Base-by-base conservation (phyloP, 2,329 filamentous ascomycete species). In the Rhytidhysteron rufulum region DNA sequence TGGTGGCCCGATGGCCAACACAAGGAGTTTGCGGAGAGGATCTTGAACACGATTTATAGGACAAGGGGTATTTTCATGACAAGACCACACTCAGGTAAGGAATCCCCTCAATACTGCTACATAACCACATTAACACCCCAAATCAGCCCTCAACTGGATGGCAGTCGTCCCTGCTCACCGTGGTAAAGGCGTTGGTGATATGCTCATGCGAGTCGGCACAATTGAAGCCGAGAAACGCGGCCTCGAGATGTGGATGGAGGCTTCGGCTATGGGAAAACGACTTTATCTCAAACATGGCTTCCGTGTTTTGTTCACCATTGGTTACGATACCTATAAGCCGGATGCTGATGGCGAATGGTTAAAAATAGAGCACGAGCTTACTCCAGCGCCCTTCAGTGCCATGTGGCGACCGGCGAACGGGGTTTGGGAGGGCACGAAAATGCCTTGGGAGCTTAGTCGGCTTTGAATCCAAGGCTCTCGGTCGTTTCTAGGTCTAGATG, bases 1-100 rank as follows among this genome's bases (percentile, higher is more conserved):
- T 65, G 61, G 61, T 65, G 59, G 60, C 60, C 61, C 1, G 54
- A 61, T 17, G 54, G 55, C 25, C 60, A 63, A 45, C 43, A 48
- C 44, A 51, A 57, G 31, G 55, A 55, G 16, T 63, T 63, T 37
- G 59, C 55, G 39, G 59, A 63, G 37, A 48, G 40, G 6, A 57
- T 64, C 21, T 45, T 64, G 41, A 58, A 62, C 21, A 58, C 63
- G 37, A 51, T 58, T 4, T 63, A 63, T 44, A 51, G 35, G 42
- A 55, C 57, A 13, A 41, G 60, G 15, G 50, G 48, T 11, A 56
- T 41, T 24, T 63, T 57, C 60, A 63, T 64, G 61, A 51, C 48
- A 37, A 48, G 54, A 34, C 55, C 58, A 30, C 60, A 62, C 49
- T 55, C 57, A 48, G 57, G 60, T 64, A 43, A 42, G n/a, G n/a